phyloP scores from a whole-genome alignment of 768 basidiomycete genomes.

The Russula griseocarnosa region DNA sequence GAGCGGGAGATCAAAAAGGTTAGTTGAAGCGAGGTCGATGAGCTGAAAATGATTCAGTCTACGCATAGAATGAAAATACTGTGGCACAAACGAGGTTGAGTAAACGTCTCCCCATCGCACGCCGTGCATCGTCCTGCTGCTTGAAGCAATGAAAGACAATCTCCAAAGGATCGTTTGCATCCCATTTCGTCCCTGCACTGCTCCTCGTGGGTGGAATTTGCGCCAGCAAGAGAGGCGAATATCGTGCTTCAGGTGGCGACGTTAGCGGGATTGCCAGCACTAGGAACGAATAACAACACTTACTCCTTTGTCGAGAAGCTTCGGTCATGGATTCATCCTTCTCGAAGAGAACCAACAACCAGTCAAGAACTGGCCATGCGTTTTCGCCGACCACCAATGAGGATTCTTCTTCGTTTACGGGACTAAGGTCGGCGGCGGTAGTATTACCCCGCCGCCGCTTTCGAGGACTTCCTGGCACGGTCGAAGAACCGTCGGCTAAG shows the following conservation, averaged over 20 bases:
- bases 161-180: conserved; percentile 48
- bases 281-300: not conserved
- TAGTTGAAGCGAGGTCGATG: conserved; percentile 37
- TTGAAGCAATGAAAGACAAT: conserved; percentile 36
- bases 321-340: conserved; percentile 49
- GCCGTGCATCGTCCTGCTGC: conserved; percentile 30
- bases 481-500: conserved; percentile 1
- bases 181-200: conserved; percentile 50
- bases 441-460: conserved; percentile 32
- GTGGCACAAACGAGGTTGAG: conserved; percentile 33
- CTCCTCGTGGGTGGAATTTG: conserved; percentile 56
- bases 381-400: conserved; percentile 48
- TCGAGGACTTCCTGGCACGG: conserved; percentile 24
- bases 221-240: conserved; percentile 52
- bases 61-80: conserved; percentile 1
- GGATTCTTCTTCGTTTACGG: conserved; percentile 30
- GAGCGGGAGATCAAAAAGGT: conserved; percentile 34
- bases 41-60: conserved; percentile 30
- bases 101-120: conserved; percentile 32
- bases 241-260: conserved; percentile 34
- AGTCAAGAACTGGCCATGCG: conserved; percentile 70
- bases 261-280: not conserved
- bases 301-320: conserved; percentile 40
- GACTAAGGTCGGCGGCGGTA: conserved; percentile 31
- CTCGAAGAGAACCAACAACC: conserved; percentile 65